Evolutionary conservation across 768 basidiomycete species (phyloP).

Genomic region (Russula emetica): DNA sequence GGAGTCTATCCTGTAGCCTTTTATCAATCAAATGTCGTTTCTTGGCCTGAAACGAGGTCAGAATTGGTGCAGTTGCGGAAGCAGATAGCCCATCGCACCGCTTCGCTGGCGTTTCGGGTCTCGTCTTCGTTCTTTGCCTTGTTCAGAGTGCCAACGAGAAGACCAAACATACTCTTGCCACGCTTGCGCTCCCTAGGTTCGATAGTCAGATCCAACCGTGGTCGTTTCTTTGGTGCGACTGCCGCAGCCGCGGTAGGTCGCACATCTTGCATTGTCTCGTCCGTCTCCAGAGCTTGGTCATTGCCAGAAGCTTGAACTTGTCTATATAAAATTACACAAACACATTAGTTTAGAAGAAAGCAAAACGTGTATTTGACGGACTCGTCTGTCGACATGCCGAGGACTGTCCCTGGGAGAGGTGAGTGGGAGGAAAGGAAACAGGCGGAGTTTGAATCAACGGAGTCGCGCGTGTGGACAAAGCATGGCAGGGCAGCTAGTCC

Average conservation of each 20-base stretch:
- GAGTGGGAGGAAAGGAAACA: constrained; percentile 2
- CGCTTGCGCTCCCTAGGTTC: constrained; percentile 66
- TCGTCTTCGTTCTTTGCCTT: constrained; percentile 87
- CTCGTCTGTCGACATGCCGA: constrained; percentile 28
- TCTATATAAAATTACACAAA: constrained; percentile 5
- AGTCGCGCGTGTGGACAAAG: constrained; percentile 16
- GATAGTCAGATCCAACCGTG: constrained; percentile 63
- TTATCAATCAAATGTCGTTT: constrained; percentile 80
- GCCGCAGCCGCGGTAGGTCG: constrained; percentile 29
- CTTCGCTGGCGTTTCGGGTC: constrained; percentile 79
- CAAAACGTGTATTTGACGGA: constrained; percentile 19
- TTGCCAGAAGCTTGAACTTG: constrained; percentile 6
- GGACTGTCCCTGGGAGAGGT: constrained; percentile 10
- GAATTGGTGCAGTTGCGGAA: constrained; percentile 1
- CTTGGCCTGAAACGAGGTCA: constrained; percentile 53
- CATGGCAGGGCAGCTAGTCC: not conserved
- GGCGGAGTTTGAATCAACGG: constrained; percentile 22
- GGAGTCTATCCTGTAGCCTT: constrained; percentile 78
- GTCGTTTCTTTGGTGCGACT: constrained; percentile 53
- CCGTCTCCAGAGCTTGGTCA: constrained; percentile 21
- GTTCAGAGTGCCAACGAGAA: constrained; percentile 77
- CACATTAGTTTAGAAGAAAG: not conserved
- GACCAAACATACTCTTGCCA: constrained; percentile 84
- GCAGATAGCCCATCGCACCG: constrained; percentile 42
- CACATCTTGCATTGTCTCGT: constrained; percentile 28